Conservation (phyloP, 768 basidiomycete species). For the Suillus sp. region DNA sequence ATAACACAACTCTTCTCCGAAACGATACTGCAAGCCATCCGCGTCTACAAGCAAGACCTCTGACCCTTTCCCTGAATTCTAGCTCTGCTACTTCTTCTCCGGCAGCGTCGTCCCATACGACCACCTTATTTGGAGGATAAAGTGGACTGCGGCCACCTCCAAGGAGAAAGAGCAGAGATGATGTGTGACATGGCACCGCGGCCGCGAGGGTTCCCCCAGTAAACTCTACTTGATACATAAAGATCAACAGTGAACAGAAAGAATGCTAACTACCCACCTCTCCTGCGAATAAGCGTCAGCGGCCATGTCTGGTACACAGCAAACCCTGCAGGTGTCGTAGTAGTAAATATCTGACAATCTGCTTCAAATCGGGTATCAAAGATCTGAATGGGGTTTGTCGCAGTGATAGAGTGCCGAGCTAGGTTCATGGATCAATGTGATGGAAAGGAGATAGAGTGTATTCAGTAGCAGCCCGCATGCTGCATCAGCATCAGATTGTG, state of each 20-base stretch:
- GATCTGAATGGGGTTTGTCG: constrained; percentile 73
- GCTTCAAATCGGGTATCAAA: constrained; percentile 78
- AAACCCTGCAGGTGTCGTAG: constrained; percentile 78
- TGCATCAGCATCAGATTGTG: constrained; percentile 15
- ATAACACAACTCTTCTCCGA: constrained; percentile 76
- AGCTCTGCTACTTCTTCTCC: constrained; percentile 84
- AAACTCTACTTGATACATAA: constrained; percentile 54
- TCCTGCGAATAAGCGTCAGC: constrained; percentile 75
- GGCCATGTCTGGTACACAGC: constrained; percentile 81
- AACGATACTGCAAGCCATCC: constrained; percentile 86
- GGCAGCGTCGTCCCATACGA: constrained; percentile 83
- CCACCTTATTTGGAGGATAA: constrained; percentile 90
- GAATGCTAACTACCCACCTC: constrained; percentile 52
- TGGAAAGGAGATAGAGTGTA: constrained; percentile 19
- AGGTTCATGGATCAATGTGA: constrained; percentile 68
- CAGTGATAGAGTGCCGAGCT: constrained; percentile 79
- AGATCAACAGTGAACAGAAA: constrained; percentile 9
- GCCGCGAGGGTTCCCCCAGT: constrained; percentile 77
- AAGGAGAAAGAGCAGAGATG: constrained; percentile 82
- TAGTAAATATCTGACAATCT: constrained; percentile 80
- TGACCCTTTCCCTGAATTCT: constrained; percentile 83
- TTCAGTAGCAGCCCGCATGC: constrained; percentile 20
- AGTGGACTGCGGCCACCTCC: constrained; percentile 87
- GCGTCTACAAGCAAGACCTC: constrained; percentile 76
- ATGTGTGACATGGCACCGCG: constrained; percentile 76